Conservation (phyloP, 169 alveolate genomes). For the Plasmodium malariae region DNA sequence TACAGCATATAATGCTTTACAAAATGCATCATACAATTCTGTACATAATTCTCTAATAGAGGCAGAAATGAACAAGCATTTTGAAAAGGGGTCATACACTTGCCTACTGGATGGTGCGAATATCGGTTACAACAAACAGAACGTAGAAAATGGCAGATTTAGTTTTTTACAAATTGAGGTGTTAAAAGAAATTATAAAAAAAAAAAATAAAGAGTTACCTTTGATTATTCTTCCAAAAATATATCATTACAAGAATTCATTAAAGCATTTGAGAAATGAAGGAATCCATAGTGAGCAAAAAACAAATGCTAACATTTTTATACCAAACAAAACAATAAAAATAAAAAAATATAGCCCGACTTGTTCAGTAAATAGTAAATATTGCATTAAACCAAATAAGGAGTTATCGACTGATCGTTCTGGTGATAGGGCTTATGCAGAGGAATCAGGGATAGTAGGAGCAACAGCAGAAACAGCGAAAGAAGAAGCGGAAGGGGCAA, state of each 20-base stretch:
- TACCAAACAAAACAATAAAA: conserved; percentile 66
- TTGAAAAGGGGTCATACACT: conserved; percentile 53
- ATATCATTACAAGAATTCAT: conserved; percentile 63
- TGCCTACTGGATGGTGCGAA: conserved; percentile 74
- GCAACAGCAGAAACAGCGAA: no score
- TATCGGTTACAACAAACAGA: conserved; percentile 73
- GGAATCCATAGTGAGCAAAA: neutral
- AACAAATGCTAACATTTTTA: neutral
- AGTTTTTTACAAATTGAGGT: conserved; percentile 73
- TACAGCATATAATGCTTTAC: no score
- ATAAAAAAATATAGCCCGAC: conserved; percentile 10
- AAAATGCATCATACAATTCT: no score
- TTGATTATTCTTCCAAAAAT: conserved; percentile 65
- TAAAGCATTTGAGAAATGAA: conserved; percentile 16
- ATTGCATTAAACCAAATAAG: neutral
- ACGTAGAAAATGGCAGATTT: conserved; percentile 63
- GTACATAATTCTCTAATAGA: no score
- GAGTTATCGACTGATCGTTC: neutral
- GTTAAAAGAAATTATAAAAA: conserved; percentile 68
- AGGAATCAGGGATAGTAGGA: no score
- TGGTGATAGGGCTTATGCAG: neutral
- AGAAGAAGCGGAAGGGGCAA: neutral
- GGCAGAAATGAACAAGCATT: conserved; percentile 22
- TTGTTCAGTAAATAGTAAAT: neutral
- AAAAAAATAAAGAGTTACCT: conserved; percentile 63